phyloP scores from a whole-genome alignment of 768 basidiomycete genomes.

The Leccinum subgranulosum region DNA sequence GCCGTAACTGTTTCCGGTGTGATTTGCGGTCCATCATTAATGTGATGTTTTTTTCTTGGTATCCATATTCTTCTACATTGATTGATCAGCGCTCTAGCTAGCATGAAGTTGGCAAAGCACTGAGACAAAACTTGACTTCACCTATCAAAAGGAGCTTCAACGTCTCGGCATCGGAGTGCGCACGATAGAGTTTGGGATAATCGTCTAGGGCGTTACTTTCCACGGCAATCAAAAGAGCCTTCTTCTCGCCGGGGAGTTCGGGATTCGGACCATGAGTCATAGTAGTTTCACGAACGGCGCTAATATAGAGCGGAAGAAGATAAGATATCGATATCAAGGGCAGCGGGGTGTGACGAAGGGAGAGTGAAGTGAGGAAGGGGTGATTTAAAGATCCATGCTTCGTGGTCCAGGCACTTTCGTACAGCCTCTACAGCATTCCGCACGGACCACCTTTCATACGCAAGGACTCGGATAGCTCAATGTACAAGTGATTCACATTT shows the following conservation, averaged over 20 bases:
- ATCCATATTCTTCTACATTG: slow-evolving; percentile 35
- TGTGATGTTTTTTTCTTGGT: slow-evolving; percentile 37
- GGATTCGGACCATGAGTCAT: slow-evolving; percentile 8
- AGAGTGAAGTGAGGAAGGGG: not conserved
- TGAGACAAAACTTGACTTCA: not conserved
- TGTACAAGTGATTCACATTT: not conserved
- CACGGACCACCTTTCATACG: not conserved
- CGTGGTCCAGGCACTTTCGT: not conserved
- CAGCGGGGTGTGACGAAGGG: not conserved
- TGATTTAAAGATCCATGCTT: not conserved
- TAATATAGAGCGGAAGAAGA: not conserved
- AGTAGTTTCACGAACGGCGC: not conserved
- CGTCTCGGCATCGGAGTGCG: slow-evolving; percentile 15
- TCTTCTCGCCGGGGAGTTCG: slow-evolving; percentile 6
- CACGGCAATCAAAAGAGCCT: slow-evolving; percentile 27
- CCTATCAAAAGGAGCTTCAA: slow-evolving; percentile 22
- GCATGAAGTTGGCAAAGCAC: not conserved
- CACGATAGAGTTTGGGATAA: slow-evolving; percentile 1
- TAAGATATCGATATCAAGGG: slow-evolving; percentile 15
- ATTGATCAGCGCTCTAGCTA: too few species aligned
- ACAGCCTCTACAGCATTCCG: slow-evolving; percentile 13
- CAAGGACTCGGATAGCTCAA: not conserved
- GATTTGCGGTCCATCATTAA: slow-evolving; percentile 40
- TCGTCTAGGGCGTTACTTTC: not conserved
- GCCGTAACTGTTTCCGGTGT: slow-evolving; percentile 30